Evolutionary conservation across 2,329 filamentous ascomycete species (phyloP), one percentile per base, ranked within the genome.

Genomic region (Anisogramma anomala): DNA sequence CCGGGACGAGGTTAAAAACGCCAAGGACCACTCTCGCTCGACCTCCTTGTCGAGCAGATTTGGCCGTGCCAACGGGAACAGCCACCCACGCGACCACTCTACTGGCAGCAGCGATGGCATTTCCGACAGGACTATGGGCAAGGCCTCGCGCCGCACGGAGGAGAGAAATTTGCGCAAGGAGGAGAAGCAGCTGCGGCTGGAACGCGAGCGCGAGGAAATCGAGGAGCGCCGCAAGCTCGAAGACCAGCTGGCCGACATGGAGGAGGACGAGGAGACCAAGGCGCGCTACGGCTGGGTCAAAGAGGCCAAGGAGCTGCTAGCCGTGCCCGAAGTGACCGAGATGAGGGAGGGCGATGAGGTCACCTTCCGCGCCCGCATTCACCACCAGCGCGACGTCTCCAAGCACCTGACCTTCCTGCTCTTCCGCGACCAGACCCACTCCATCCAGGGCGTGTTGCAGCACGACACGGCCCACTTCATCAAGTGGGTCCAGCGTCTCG

Each of bases 401-500:
- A 73, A 84, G 52, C 81, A 83, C 50, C 69, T 94, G 25, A 84
- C 86, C 53, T 94, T 94, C 60, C 66, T 94, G 32, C 74, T 94
- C 44, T 82, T 94, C 55, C 80, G 88, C 41, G 85, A 94, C 61
- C 82, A 88, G 62, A 78, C 83, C 10, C 71, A 74, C 49, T 91
- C 86, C 18, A 76, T 94, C 38, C 88, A 95, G 60, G 87, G 85
- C 47, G 84, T 94, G 3, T 66, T 95, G 30, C 67, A 76, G 17
- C 64, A 68, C 46, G 66, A 41, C 23, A 42, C 13, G 47, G 58
- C 41, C 58, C 58, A 50, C 52, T 89, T 94, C 71, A 70, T 94
- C 20, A 80, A 84, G 55, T 94, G 86, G 83, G 84, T 84, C 3
- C 84, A 93, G 61, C 84, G 85, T 56, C 67, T 94, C 33, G 78